Evolutionary conservation across 805 yeast species (phyloP).

Genomic region (Schizosaccharomyces cryophilus): DNA sequence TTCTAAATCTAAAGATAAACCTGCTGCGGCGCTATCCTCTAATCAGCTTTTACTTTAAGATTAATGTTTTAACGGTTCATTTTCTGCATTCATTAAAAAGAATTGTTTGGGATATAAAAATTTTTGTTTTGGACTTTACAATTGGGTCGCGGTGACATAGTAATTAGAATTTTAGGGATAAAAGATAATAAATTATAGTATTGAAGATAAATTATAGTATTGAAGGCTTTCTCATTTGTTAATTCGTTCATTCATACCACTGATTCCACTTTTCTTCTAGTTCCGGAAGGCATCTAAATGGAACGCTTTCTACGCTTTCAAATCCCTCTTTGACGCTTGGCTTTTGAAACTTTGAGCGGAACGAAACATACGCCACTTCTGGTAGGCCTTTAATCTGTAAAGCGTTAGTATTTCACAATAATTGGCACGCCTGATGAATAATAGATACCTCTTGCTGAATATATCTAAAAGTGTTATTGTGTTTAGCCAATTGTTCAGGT

Average conservation of each 20-base stretch:
- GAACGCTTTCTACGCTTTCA: neutral
- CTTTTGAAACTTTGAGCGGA: neutral
- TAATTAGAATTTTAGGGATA: no score
- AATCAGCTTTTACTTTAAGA: neutral
- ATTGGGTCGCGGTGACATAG: no score
- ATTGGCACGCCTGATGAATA: neutral
- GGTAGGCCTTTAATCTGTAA: neutral
- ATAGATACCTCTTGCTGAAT: neutral
- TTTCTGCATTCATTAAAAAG: no score
- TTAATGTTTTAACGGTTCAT: neutral
- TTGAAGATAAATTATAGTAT: neutral
- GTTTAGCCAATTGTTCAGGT: neutral
- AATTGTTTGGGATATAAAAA: no score
- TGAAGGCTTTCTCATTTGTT: neutral
- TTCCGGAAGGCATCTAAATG: neutral
- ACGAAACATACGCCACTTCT: neutral
- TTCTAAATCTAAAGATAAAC: neutral
- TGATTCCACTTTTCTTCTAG: neutral
- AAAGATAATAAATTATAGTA: no score
- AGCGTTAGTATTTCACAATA: neutral
- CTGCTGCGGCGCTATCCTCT: neutral
- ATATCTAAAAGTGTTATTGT: constrained; percentile 2
- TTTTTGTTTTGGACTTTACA: no score
- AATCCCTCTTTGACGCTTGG: constrained; percentile 2
- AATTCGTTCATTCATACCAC: neutral